Percentiles rank a stretch among this genome's conserved stretches.
These are phyloP conservation scores for Hordeum marinum DNA, from an alignment of 176 grass and related monocot species.

Conservation along the genomic window DNA sequence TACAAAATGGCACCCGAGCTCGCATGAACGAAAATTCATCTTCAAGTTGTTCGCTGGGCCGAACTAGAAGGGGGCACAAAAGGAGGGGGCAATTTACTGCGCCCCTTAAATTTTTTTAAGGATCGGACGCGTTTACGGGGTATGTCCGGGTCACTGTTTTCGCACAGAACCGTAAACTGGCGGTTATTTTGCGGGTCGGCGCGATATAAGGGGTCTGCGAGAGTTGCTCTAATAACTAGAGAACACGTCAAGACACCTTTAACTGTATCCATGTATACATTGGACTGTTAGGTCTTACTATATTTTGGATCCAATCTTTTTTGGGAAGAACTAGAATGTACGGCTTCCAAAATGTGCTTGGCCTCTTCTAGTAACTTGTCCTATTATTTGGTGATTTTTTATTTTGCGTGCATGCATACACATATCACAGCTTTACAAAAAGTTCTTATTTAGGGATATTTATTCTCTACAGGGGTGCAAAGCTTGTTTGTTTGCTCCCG, in stretches of 20 bases:
- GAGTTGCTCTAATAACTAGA: not conserved
- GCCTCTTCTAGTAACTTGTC: not conserved
- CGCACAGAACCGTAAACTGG: no score
- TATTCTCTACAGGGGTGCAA: slow-evolving; percentile 47
- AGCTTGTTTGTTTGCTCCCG: slow-evolving; percentile 62
- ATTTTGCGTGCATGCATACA: not conserved
- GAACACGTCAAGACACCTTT: not conserved
- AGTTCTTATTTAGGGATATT: not conserved
- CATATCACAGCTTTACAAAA: not conserved
- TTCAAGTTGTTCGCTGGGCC: no score
- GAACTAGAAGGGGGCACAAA: no score
- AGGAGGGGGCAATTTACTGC: no score
- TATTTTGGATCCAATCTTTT: slow-evolving; percentile 2
- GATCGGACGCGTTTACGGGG: no score
- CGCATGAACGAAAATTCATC: no score
- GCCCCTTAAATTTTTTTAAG: no score
- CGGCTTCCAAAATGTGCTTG: slow-evolving; percentile 1
- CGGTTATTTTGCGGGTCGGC: no score
- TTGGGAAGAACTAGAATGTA: not conserved
- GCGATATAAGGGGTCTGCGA: no score
- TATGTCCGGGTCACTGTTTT: no score
- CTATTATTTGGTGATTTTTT: not conserved
- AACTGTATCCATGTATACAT: not conserved
- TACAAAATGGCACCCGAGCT: no score
- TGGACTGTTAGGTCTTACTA: not conserved